Base-by-base conservation (phyloP, 2,329 filamentous ascomycete species). In the Apiospora pterosperma region DNA sequence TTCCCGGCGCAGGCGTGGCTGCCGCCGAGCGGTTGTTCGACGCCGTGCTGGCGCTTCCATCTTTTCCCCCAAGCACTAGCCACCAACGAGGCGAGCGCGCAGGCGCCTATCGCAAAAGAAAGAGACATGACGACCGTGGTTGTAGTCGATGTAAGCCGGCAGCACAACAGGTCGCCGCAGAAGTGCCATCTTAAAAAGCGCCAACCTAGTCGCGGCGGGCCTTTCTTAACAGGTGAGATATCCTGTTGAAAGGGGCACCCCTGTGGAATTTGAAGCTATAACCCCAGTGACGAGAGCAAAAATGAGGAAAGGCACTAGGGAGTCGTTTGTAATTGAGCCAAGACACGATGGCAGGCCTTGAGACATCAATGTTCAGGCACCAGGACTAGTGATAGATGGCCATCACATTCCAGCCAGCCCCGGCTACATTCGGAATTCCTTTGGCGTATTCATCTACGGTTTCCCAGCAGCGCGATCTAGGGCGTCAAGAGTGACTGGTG, bases 231-330 rank as follows among this genome's bases (percentile, higher is more conserved):
- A 11, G 6, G 8, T 28, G 34, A 34, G 48, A 55, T 55, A 55
- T 55, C 31, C 48, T n/a, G 19, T 16, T 23, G 16, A 16, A 55
- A 55, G 28, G 48, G 28, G 16, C 48, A 16, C 5, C 16, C 7
- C 48, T 31, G 6, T 67, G 71, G 68, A 69, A 69, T 70, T 65
- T 62, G 62, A 60, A 65, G 59, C 31, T 61, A 64, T 66, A 67
- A 55, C 52, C 63, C 34, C 59, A 64, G 66, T 64, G 62, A 70
- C 66, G 60, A 59, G 36, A 65, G 23, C 44, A 55, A 55, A 63
- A 61, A 63, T 65, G 61, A 14, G n/a, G 38, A 55, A 31, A 59
- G 28, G 36, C 52, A 39, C 63, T 64, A 63, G 65, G 21, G n/a
- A 61, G 12, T 59, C 38, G 52, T 25, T 14, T 10, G 19, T 58